Conservation (phyloP, 179 eudicot genomes). For the Sideroxylon spinosum region DNA sequence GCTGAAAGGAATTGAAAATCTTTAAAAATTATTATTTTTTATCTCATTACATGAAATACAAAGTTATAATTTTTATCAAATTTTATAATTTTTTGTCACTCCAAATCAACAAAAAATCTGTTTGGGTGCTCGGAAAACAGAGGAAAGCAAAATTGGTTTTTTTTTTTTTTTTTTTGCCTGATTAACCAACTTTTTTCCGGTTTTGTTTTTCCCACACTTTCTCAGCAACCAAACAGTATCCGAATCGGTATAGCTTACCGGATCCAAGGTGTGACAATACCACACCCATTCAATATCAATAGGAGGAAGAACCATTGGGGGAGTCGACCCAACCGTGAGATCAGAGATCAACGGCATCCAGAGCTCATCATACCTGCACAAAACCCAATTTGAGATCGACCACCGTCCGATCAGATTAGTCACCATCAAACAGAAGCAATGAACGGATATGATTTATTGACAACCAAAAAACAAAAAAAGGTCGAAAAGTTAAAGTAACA, state of each 20-base stretch:
- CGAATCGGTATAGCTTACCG: constrained; percentile 40
- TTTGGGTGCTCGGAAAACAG: constrained; percentile 3
- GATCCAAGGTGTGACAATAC: constrained; percentile 81
- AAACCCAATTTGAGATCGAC: not conserved
- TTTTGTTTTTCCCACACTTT: not conserved
- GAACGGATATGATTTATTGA: not conserved
- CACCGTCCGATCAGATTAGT: constrained; percentile 2
- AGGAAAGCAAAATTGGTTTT: constrained; percentile 9
- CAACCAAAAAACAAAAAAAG: not conserved
- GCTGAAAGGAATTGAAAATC: too few relatives aligned
- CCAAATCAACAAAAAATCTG: constrained; percentile 6
- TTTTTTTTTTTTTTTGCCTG: too few relatives aligned
- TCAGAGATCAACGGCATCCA: constrained; percentile 95
- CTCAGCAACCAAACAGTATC: constrained; percentile 10
- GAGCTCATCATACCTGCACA: constrained; percentile 66
- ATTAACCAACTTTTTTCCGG: not conserved
- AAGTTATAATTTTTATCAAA: too few relatives aligned
- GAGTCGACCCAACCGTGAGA: constrained; percentile 40
- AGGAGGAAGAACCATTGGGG: constrained; percentile 82
- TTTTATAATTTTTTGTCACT: too few relatives aligned
- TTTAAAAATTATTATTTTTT: too few relatives aligned
- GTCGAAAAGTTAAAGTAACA: not conserved
- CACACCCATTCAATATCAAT: constrained; percentile 93
- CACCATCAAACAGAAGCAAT: not conserved
- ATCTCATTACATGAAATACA: too few relatives aligned